phyloP scores from a whole-genome alignment of 805 yeast species.

The Lachancea sp. region DNA sequence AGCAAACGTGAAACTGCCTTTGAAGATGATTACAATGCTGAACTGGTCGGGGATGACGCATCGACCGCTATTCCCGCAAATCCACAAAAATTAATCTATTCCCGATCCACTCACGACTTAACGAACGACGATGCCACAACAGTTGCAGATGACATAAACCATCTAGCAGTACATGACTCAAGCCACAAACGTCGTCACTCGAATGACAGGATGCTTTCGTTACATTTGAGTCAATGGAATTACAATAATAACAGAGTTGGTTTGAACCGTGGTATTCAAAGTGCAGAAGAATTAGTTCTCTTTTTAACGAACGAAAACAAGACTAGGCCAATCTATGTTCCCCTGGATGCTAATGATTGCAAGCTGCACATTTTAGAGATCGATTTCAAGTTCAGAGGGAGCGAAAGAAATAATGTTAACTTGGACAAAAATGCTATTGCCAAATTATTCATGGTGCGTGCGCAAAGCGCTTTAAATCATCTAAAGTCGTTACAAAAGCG shows the following conservation, averaged over 20 bases:
- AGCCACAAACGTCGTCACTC: conserved; percentile 13
- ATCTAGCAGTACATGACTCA: conserved; percentile 8
- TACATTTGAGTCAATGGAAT: conserved; percentile 59
- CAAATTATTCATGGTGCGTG: conserved; percentile 60
- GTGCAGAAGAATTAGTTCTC: conserved; percentile 44
- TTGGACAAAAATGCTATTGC: conserved; percentile 67
- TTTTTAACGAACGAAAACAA: conserved; percentile 52
- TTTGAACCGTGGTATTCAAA: conserved; percentile 54
- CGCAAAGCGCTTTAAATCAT: conserved; percentile 60
- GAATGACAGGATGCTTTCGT: conserved; percentile 20
- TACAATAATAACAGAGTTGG: conserved; percentile 68
- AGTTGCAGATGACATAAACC: conserved; percentile 20
- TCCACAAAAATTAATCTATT: conserved; percentile 2
- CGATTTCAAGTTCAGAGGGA: conserved; percentile 25
- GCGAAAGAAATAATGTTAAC: conserved; percentile 37
- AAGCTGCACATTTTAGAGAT: conserved; percentile 23
- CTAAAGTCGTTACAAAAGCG: conserved; percentile 67
- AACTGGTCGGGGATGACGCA: conserved; percentile 13
- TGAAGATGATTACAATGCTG: conserved; percentile 1
- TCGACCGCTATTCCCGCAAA: conserved; percentile 9
- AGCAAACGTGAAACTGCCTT: not conserved
- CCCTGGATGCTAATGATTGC: conserved; percentile 36
- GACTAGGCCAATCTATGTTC: conserved; percentile 56
- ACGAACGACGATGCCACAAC: conserved; percentile 14
- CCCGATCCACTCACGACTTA: conserved; percentile 3